Base-by-base conservation (phyloP, 2,329 filamentous ascomycete species). In the Alternaria tenuissima region DNA sequence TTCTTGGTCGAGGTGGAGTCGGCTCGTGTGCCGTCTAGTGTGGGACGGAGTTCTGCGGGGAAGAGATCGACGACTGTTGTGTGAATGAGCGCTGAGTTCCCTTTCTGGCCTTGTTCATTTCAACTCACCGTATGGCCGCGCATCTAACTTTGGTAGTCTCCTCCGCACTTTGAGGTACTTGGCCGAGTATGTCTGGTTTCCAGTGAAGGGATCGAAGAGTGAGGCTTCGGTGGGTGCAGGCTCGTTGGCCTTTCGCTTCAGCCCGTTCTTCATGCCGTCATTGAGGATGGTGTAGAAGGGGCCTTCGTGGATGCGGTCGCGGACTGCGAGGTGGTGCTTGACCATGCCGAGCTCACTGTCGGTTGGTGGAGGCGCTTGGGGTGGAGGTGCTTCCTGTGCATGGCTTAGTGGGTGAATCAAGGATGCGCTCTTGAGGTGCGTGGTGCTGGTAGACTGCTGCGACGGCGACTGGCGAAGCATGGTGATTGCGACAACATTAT, bases 171-270 rank as follows among this genome's bases (percentile, higher is more conserved):
- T 86, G 56, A 83, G 78, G 73, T 88, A 89, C 68, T 83, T 85
- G 55, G 85, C 81, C 16, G 84, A 83, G 70, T 87, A 89, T 0
- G 86, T 87, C 39, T 85, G 85, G 76, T 88, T 88, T 56, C 86
- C 85, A 43, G 84, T 81, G 68, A 89, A 89, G 2, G 87, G 85
- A 72, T 89, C 86, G 69, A 88, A 86, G 0, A 78, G 68, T 12
- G 70, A 69, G 7, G 70, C 70, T 42, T 76, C 73, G 44, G 74
- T 74, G 12, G 74, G 71, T n/a, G 69, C 71, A 20, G 82, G 82
- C 60, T 80, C 73, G 52, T 64, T 70, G 30, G 67, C 72, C 47
- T 74, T 77, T 7, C 72, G 61, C 62, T 76, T 76, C 65, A 83
- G 71, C 63, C 76, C 72, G 64, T 70, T 81, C 74, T 68, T 81